Evolutionary conservation across 177 flowering plant species (phyloP).

Genomic region (Telopea speciosissima): DNA sequence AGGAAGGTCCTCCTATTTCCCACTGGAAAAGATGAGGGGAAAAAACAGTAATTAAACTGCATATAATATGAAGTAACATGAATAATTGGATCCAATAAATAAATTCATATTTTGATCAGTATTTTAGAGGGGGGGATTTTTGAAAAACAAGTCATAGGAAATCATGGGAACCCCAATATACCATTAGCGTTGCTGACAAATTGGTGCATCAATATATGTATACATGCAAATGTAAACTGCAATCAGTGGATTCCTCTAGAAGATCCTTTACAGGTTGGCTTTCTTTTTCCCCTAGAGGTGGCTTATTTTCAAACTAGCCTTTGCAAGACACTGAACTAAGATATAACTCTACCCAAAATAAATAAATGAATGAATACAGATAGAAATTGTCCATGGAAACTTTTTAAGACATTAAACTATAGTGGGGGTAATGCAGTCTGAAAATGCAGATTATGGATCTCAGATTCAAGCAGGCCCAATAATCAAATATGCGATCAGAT

Average conservation of each 20-base stretch:
- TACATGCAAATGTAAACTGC: background rate
- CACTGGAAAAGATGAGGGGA: conserved; percentile 36
- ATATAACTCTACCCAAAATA: too few species aligned
- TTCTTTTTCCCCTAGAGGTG: too few species aligned
- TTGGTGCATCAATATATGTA: background rate
- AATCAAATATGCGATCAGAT: too few species aligned
- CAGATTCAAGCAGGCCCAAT: too few species aligned
- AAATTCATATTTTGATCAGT: background rate
- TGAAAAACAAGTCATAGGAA: background rate
- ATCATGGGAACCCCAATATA: background rate
- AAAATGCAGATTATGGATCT: too few species aligned
- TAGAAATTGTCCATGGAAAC: background rate
- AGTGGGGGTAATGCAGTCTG: too few species aligned
- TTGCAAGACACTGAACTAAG: too few species aligned
- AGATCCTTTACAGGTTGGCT: background rate
- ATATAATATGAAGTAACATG: too few species aligned
- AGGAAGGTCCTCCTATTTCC: conserved; percentile 62
- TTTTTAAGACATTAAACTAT: background rate
- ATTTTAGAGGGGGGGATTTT: background rate
- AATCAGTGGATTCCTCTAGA: background rate
- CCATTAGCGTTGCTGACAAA: background rate
- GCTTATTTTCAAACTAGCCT: too few species aligned
- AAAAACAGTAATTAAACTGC: background rate
- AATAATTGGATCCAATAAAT: background rate
- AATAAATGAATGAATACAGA: background rate